These are phyloP conservation scores for Vanilla planifolia DNA, from an alignment of 106 monocot genomes.

Conservation along the genomic window DNA sequence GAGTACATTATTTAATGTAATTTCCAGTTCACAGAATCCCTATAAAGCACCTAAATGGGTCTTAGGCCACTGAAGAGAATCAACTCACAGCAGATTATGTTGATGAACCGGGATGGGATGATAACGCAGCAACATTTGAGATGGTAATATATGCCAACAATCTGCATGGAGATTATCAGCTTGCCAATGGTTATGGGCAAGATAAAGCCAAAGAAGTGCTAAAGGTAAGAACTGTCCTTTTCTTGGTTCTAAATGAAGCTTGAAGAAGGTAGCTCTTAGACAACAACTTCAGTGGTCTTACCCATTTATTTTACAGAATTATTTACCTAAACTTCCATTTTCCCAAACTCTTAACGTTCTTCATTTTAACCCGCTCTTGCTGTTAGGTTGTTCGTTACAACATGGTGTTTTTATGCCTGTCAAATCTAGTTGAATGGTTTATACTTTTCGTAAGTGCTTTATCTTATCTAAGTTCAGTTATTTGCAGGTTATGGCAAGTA, in stretches of 20 bases:
- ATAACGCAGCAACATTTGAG: slow-evolving; percentile 67
- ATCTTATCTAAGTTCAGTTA: no score
- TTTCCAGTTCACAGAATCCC: background rate
- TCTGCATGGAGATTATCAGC: slow-evolving; percentile 83
- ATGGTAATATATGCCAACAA: slow-evolving; percentile 52
- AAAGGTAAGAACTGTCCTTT: slow-evolving; percentile 27
- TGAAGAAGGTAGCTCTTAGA: background rate
- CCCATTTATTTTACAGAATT: no score
- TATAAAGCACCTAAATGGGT: background rate
- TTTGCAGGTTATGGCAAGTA: no score
- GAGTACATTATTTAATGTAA: background rate
- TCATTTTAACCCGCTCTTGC: no score
- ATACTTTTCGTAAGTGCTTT: no score
- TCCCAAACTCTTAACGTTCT: no score
- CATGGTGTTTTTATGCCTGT: no score
- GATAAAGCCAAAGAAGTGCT: slow-evolving; percentile 46
- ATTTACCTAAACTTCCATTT: no score
- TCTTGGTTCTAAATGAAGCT: background rate
- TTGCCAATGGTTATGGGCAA: slow-evolving; percentile 75
- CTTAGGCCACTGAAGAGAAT: slow-evolving; percentile 50
- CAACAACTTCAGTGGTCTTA: background rate
- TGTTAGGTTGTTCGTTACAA: no score
- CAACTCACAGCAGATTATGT: slow-evolving; percentile 45
- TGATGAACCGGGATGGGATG: slow-evolving; percentile 57
- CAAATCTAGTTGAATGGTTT: no score